A percentile compares a stretch with the other conserved stretches of the same genome.
Conservation (phyloP, 257 asterid genomes). For the Linderniella brevidens region DNA sequence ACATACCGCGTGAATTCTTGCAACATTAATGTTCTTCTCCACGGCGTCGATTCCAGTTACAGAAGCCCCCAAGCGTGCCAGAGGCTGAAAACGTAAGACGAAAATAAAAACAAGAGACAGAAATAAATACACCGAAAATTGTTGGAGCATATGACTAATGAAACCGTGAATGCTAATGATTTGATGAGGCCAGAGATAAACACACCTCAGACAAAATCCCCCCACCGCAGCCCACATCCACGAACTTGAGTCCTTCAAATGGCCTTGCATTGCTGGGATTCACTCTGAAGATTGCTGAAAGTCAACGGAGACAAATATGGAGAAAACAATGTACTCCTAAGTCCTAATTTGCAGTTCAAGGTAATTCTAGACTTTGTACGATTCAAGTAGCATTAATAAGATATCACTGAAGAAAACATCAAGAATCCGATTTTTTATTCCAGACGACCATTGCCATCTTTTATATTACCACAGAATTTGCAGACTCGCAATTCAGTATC, state of each 20-base stretch:
- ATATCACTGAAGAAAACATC: too few species aligned
- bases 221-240: slow-evolving; percentile 95
- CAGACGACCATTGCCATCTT: too few species aligned
- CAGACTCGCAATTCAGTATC: too few species aligned
- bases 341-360: neutral
- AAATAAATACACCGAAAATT: neutral
- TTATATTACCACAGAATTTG: too few species aligned
- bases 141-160: neutral
- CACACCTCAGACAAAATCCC: slow-evolving; percentile 90
- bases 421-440: too few species aligned
- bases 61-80: slow-evolving; percentile 86
- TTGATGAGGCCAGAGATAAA: slow-evolving; percentile 3
- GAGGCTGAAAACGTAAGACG: slow-evolving; percentile 44
- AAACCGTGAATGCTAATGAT: too few species aligned
- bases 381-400: too few species aligned
- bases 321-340: neutral
- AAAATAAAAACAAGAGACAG: slow-evolving; percentile 2
- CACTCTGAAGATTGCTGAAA: slow-evolving; percentile 30
- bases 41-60: slow-evolving; percentile 89
- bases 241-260: slow-evolving; percentile 67
- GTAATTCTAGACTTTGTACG: too few species aligned
- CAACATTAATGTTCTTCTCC: slow-evolving; percentile 74
- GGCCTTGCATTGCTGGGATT: slow-evolving; percentile 62
- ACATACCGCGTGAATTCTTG: slow-evolving; percentile 81
- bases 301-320: neutral